Evolutionary conservation across 768 basidiomycete species (phyloP).

Genomic region (Holtermannia corniformis): DNA sequence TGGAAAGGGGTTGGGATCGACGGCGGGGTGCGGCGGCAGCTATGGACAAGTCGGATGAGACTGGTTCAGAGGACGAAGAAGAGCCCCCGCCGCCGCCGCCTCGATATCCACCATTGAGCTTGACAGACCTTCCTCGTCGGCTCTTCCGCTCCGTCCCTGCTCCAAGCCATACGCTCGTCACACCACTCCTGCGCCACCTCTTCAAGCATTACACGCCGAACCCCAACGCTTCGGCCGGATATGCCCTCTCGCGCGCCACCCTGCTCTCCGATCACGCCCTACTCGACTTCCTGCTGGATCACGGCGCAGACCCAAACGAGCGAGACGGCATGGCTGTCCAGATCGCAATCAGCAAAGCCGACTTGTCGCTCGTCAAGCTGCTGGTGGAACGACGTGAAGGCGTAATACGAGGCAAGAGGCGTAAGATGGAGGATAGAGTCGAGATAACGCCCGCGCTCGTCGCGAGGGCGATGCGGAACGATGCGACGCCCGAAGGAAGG

Average conservation of each 20-base stretch:
- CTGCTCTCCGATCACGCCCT: slow-evolving; percentile 56
- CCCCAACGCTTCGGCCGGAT: slow-evolving; percentile 64
- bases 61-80: background rate
- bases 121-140: slow-evolving; percentile 23
- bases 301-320: slow-evolving; percentile 60
- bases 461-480: slow-evolving; percentile 23
- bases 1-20: slow-evolving; percentile 25
- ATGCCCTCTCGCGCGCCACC: slow-evolving; percentile 71
- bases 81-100: background rate
- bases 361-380: slow-evolving; percentile 59
- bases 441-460: slow-evolving; percentile 18
- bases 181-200: slow-evolving; percentile 34
- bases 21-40: slow-evolving; percentile 3
- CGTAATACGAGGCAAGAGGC: slow-evolving; percentile 1
- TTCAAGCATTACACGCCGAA: slow-evolving; percentile 45
- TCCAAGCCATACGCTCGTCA: slow-evolving; percentile 14
- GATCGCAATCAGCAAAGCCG: slow-evolving; percentile 63
- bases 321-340: slow-evolving; percentile 59
- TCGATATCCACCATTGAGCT: slow-evolving; percentile 7
- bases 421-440: slow-evolving; percentile 12
- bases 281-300: slow-evolving; percentile 57
- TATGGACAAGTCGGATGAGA: background rate
- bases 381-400: slow-evolving; percentile 56
- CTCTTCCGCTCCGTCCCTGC: slow-evolving; percentile 10
- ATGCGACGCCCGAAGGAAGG: slow-evolving; percentile 11